phyloP scores from a whole-genome alignment of 139 green algal genomes.

The Monoraphidium neglectum region DNA sequence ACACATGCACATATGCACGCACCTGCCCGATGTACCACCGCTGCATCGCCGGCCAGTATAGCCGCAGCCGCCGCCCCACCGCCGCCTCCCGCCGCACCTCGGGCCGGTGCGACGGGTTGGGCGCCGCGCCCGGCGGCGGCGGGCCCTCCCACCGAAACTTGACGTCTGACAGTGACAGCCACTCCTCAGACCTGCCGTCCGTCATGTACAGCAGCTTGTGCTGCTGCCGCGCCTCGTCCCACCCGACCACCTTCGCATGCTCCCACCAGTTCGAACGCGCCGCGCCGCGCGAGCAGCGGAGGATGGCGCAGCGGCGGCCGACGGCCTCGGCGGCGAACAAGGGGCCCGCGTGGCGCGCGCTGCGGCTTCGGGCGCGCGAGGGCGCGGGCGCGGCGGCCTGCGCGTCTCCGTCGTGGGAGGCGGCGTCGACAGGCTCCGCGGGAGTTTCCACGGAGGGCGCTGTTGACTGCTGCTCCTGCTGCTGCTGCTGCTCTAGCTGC shows the following conservation, averaged over 20 bases:
- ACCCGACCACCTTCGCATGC: constrained; percentile 11
- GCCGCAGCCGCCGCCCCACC: constrained; percentile 39
- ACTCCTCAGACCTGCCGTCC: constrained; percentile 37
- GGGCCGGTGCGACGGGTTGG: constrained; percentile 52
- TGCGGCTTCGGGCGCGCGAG: too few relatives aligned
- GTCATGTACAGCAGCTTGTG: constrained; percentile 44
- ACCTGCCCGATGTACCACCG: constrained; percentile 64
- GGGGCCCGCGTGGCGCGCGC: background rate
- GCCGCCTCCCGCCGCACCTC: constrained; percentile 18
- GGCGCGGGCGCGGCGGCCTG: too few relatives aligned
- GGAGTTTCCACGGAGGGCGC: too few relatives aligned
- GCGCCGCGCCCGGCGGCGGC: constrained; percentile 4
- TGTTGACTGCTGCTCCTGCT: too few relatives aligned
- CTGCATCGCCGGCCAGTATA: constrained; percentile 72
- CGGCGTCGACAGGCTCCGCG: too few relatives aligned
- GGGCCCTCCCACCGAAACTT: constrained; percentile 56
- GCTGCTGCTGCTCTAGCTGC: too few relatives aligned
- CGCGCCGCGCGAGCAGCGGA: constrained; percentile 2
- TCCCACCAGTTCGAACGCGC: constrained; percentile 3
- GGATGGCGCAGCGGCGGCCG: constrained; percentile 8
- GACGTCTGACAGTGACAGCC: constrained; percentile 42
- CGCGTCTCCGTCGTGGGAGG: too few relatives aligned
- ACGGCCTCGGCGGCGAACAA: constrained; percentile 17
- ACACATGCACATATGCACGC: too few relatives aligned
- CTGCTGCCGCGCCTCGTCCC: constrained; percentile 5